phyloP scores from a whole-genome alignment of 768 basidiomycete genomes.

The Boletellus ananiceps region DNA sequence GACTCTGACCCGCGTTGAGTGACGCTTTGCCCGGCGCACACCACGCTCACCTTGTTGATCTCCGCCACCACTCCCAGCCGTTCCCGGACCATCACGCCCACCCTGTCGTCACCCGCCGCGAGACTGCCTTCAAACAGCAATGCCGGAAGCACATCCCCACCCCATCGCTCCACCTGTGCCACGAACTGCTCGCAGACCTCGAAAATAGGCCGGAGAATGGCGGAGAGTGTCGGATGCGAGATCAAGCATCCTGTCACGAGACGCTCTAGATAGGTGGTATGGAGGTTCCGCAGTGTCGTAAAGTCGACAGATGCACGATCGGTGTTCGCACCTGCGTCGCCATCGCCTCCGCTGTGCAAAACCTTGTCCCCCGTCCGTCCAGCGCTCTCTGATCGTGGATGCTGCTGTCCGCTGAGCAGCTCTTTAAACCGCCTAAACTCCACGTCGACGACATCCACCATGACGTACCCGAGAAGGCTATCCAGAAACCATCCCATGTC shows the following conservation, averaged over 20 bases:
- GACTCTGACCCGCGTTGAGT: slow-evolving; percentile 41
- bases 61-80: slow-evolving; percentile 64
- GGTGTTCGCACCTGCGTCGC: slow-evolving; percentile 23
- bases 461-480: slow-evolving; percentile 75
- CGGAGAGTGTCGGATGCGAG: slow-evolving; percentile 56
- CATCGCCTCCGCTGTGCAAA: slow-evolving; percentile 2
- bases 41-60: slow-evolving; percentile 60
- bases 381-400: slow-evolving; percentile 19
- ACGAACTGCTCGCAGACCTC: slow-evolving; percentile 84
- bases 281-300: slow-evolving; percentile 77
- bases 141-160: slow-evolving; percentile 83
- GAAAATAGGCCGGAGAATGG: slow-evolving; percentile 65
- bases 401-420: slow-evolving; percentile 36
- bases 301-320: slow-evolving; percentile 61
- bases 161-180: slow-evolving; percentile 89
- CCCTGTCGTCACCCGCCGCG: slow-evolving; percentile 45
- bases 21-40: background rate
- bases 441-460: slow-evolving; percentile 85
- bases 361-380: slow-evolving; percentile 10
- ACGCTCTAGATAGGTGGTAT: slow-evolving; percentile 75
- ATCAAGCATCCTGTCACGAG: slow-evolving; percentile 77
- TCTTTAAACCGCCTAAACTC: slow-evolving; percentile 73
- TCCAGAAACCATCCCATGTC: slow-evolving; percentile 93
- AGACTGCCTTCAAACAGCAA: slow-evolving; percentile 79
- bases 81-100: slow-evolving; percentile 71